Evolutionary conservation across 768 basidiomycete genomes (phyloP).

Genomic region (Leccinum subgranulosum): DNA sequence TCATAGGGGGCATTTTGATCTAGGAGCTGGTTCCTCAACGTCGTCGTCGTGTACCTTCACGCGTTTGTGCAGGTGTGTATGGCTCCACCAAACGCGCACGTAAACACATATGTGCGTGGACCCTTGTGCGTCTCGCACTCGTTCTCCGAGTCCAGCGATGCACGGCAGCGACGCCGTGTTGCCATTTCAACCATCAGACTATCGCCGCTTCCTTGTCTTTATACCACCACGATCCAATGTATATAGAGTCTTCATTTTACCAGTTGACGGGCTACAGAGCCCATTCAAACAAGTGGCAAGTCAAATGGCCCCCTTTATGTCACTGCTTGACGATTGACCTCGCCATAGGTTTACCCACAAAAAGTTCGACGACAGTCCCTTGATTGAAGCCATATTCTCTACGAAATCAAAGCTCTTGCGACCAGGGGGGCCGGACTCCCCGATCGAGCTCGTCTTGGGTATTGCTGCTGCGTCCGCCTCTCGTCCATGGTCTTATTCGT

Average conservation of each 20-base stretch:
- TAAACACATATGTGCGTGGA: too few relatives aligned
- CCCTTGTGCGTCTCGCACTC: too few relatives aligned
- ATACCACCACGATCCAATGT: conserved; percentile 3
- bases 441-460: conserved; percentile 47
- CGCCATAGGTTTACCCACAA: conserved; percentile 22
- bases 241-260: conserved; percentile 21
- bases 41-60: too few relatives aligned
- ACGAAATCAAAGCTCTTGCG: conserved; percentile 30
- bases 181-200: too few relatives aligned
- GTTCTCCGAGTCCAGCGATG: too few relatives aligned
- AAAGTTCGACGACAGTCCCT: conserved; percentile 34
- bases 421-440: conserved; percentile 20
- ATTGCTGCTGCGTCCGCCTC: background rate
- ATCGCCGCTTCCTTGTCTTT: too few relatives aligned
- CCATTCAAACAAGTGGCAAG: conserved; percentile 29
- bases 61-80: too few relatives aligned
- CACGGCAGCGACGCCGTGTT: too few relatives aligned
- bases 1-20: too few relatives aligned
- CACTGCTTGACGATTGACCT: background rate
- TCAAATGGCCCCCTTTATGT: background rate
- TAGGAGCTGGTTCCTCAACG: too few relatives aligned
- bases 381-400: conserved; percentile 29
- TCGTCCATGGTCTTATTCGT: background rate
- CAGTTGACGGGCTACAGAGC: conserved; percentile 27
- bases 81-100: too few relatives aligned